Percentiles rank a stretch among this genome's conserved stretches.
phyloP scores from a whole-genome alignment of 2,329 filamentous ascomycete species.

The Madurella fahalii region DNA sequence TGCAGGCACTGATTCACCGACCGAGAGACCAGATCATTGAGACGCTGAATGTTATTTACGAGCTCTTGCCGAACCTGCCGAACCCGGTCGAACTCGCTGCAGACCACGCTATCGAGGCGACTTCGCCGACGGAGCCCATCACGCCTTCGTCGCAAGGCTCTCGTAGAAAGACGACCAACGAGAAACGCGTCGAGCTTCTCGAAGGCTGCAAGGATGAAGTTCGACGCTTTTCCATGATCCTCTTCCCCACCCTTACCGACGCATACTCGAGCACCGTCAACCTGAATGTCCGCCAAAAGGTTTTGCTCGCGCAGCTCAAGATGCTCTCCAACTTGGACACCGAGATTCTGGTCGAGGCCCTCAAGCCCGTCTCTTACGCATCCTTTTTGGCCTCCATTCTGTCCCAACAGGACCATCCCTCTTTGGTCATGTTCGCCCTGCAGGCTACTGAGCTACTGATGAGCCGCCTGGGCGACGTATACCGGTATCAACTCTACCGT shows the following conservation, averaged over 20 bases:
- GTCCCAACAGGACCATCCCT: constrained; percentile 89
- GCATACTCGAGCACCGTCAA: constrained; percentile 98
- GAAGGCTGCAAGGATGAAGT: constrained; percentile 81
- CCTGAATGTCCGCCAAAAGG: constrained; percentile 87
- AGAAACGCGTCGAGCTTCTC: constrained; percentile 77
- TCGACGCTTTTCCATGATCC: constrained; percentile 84
- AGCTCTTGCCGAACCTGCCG: constrained; percentile 76
- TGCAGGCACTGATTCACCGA: constrained; percentile 95
- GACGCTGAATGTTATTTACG: constrained; percentile 95
- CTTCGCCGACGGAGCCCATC: constrained; percentile 37
- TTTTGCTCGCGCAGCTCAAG: constrained; percentile 91
- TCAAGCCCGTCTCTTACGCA: constrained; percentile 86
- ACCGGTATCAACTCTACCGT: constrained; percentile 93
- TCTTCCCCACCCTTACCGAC: constrained; percentile 92
- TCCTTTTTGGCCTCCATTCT: constrained; percentile 94
- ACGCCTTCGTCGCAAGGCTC: constrained; percentile 39
- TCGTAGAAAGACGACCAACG: constrained; percentile 59
- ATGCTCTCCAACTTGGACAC: constrained; percentile 96
- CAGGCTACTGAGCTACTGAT: constrained; percentile 87
- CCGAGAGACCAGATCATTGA: constrained; percentile 95
- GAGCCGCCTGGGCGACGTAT: constrained; percentile 78
- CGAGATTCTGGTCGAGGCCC: constrained; percentile 75
- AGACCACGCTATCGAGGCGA: constrained; percentile 43
- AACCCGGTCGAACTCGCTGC: constrained; percentile 44
- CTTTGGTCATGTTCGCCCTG: constrained; percentile 78